These are phyloP conservation scores for Fusarium luffae DNA, from an alignment of 2,329 filamentous ascomycete genomes.

Conservation along the genomic window DNA sequence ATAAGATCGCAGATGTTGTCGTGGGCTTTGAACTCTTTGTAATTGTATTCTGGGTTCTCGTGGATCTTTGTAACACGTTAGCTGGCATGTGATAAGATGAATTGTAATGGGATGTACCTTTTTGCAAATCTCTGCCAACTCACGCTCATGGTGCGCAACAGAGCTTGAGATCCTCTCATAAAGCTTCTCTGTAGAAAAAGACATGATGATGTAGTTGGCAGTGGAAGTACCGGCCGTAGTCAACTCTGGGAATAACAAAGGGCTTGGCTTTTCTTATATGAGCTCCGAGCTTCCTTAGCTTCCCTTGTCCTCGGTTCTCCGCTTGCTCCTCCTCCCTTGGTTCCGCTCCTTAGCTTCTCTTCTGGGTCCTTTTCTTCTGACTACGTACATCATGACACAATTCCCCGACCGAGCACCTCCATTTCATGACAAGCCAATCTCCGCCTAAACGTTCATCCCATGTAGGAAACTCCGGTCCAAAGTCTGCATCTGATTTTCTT, in stretches of 20 bases:
- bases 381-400: neutral
- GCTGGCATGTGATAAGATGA: neutral
- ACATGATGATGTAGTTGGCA: neutral
- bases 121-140: conserved; percentile 30
- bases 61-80: conserved; percentile 26
- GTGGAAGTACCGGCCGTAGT: neutral
- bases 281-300: neutral
- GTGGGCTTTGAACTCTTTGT: conserved; percentile 26
- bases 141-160: conserved; percentile 19
- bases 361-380: neutral
- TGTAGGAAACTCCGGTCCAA: neutral
- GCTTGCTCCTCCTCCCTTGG: neutral
- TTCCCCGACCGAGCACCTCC: neutral
- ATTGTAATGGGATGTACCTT: neutral
- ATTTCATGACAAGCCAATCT: neutral
- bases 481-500: neutral
- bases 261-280: conserved; percentile 14
- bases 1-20: conserved; percentile 24
- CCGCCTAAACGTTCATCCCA: neutral
- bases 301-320: neutral
- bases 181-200: neutral
- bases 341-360: too few relatives aligned
- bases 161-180: conserved; percentile 26
- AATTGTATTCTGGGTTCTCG: conserved; percentile 28
- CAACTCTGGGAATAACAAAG: neutral